Percentiles rank a stretch among this genome's conserved stretches.
phyloP scores from a whole-genome alignment of 2,329 filamentous ascomycete species.

The Epichloe bromicola region DNA sequence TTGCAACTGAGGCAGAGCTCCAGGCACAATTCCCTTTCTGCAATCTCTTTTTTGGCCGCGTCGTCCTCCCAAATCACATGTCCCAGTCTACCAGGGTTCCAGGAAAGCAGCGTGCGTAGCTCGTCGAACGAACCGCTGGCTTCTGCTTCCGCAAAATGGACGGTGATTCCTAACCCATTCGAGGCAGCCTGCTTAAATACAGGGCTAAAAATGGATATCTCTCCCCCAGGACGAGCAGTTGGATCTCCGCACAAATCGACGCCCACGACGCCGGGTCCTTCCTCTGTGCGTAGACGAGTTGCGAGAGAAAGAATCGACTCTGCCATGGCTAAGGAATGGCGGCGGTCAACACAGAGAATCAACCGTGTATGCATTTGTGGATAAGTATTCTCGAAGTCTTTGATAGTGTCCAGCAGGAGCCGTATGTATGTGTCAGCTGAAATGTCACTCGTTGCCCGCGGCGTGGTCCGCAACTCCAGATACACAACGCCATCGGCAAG shows the following conservation, averaged over 20 bases:
- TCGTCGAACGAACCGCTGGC: slow-evolving; percentile 45
- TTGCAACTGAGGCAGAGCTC: slow-evolving; percentile 76
- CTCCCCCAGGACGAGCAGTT: slow-evolving; percentile 33
- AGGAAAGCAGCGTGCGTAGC: slow-evolving; percentile 50
- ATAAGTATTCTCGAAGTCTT: slow-evolving; percentile 30
- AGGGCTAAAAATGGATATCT: slow-evolving; percentile 44
- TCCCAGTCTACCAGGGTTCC: slow-evolving; percentile 55
- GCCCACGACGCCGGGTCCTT: slow-evolving; percentile 47
- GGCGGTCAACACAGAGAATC: slow-evolving; percentile 64
- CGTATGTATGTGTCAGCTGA: slow-evolving; percentile 52
- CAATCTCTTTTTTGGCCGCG: slow-evolving; percentile 41
- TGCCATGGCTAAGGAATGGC: slow-evolving; percentile 45
- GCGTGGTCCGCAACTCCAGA: slow-evolving; percentile 70
- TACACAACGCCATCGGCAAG: slow-evolving; percentile 60
- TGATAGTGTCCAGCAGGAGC: slow-evolving; percentile 53
- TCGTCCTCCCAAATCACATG: slow-evolving; percentile 67
- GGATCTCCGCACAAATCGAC: slow-evolving; percentile 74
- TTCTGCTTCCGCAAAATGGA: slow-evolving; percentile 66
- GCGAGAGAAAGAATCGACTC: slow-evolving; percentile 52
- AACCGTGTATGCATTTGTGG: slow-evolving; percentile 45
- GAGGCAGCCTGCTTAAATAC: slow-evolving; percentile 45
- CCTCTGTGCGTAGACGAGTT: slow-evolving; percentile 28
- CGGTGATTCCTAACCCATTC: slow-evolving; percentile 47
- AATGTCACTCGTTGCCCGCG: slow-evolving; percentile 46
- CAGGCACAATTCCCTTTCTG: slow-evolving; percentile 43